Base-by-base conservation (phyloP, 176 grass and related monocot species). In the Carex parvula region DNA sequence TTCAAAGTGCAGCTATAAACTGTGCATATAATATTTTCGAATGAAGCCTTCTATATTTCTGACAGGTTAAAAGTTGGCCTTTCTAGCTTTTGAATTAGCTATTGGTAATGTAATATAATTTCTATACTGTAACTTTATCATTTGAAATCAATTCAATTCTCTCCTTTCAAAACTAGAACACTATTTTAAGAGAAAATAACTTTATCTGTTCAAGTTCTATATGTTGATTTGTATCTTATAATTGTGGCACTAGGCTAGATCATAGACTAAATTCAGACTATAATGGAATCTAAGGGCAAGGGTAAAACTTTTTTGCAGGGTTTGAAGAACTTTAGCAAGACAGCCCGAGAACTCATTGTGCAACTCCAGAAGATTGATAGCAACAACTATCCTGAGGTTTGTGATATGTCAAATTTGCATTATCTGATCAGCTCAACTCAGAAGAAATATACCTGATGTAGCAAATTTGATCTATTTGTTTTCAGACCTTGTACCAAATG, bases 301-400 rank as follows among this genome's bases (percentile, higher is more conserved):
- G 18, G 5, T 70, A 30, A 62, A 78, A 57, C 13, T 33, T 32
- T 15, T 78, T 90, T 78, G 3, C 60, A 98, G 95, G 91, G 95
- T 29, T 89, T 98, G 85, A 98, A 95, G 79, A 98, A 98, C 84
- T 98, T 95, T 85, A 98, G 95, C 80, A 98, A 98, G 86, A 98
- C 89, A 68, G 95, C 95, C 16, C 87, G 92, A 52, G 95, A 98
- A 90, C 80, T 98, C 67, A 95, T 98, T 86, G 60, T 88, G 33
- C 79, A 90, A 33, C 76, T 98, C 64, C 95, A 98, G 90, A 98
- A 98, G 82, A 90, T 98, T 56, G 95, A 98, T 84, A 95, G 56
- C 60, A 93, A 93, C 60, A 95, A 98, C 88, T 98, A 98, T 68
- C 95, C 95, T 74, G 95, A 98, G 95, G 95, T 98, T 70, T 85